phyloP scores from a whole-genome alignment of 2,329 filamentous ascomycete genomes.

The Endoconidiophora laricicola region DNA sequence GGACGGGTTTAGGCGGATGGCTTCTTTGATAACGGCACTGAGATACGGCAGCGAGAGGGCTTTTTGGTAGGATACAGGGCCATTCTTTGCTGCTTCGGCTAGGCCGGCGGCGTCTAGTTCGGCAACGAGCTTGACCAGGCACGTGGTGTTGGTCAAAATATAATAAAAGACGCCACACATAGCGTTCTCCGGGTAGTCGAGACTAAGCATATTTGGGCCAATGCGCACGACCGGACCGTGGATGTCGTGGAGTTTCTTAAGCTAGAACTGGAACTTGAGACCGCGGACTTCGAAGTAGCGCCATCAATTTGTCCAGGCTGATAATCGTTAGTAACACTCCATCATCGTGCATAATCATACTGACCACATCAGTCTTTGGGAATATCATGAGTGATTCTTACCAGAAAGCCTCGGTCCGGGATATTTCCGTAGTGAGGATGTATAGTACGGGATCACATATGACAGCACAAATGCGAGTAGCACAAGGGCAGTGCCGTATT shows the following conservation, averaged over 20 bases:
- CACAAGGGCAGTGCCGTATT: no score
- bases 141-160: background rate
- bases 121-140: background rate
- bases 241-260: conserved; percentile 21
- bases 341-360: no score
- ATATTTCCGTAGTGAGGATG: no score
- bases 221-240: conserved; percentile 26
- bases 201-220: conserved; percentile 23
- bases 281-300: conserved; percentile 6
- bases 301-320: no score
- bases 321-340: no score
- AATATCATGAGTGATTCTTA: no score
- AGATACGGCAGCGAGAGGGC: conserved; percentile 28
- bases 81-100: background rate
- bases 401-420: no score
- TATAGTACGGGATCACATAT: no score
- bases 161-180: no score
- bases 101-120: background rate
- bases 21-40: conserved; percentile 33
- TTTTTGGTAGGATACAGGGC: conserved; percentile 21
- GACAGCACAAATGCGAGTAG: no score
- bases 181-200: conserved; percentile 20
- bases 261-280: conserved; percentile 18
- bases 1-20: conserved; percentile 29
- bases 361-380: no score